Base-by-base conservation (phyloP, 768 basidiomycete species). In the Pleurotus platypus region DNA sequence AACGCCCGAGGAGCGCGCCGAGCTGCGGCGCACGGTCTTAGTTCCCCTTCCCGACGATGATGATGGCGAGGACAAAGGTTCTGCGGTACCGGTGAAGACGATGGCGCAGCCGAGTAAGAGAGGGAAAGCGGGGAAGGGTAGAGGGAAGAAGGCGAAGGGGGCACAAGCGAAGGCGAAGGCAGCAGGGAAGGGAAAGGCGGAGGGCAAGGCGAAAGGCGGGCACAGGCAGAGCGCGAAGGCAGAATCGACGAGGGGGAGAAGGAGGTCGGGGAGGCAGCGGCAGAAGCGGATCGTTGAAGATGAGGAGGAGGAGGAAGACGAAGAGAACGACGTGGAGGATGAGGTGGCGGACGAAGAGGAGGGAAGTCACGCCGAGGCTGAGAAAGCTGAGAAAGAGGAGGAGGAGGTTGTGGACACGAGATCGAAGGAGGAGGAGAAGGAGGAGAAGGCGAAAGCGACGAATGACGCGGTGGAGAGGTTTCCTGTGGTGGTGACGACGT, bases 401-500 rank as follows among this genome's bases (percentile, higher is more conserved):
- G 26, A 58, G 20, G 20, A 12, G 4, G 53, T 40, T 42, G 12
- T 13, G 42, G 13, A n/a, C 35, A 18, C 18, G 20, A 27, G 24
- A 16, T 30, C 5, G n/a, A n/a, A n/a, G n/a, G n/a, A n/a, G n/a
- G n/a, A n/a, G n/a, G n/a, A n/a, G 35, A 39, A 69, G 49, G 60
- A 58, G 18, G 50, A 46, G 22, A 46, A 59, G 35, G 53, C 43
- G 6, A 30, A 24, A 20, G 53, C 20, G 5, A 15, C 18, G 7
- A 18, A 26, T 5, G 48, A 38, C 5, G 30, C 30, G 18, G 27
- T 18, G 40, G 22, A 49, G 5, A 20, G 22, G 13, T 92, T 93
- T 67, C 92, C 92, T 2, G 80, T 93, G n/a, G 83, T 92, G 24
- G 68, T 96, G 15, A 97, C 95, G 3, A 97, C 93, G 2, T 96